Evolutionary conservation across 2,329 filamentous ascomycete species (phyloP), one percentile per base, ranked within the genome.

Genomic region (Ilyonectria robusta): DNA sequence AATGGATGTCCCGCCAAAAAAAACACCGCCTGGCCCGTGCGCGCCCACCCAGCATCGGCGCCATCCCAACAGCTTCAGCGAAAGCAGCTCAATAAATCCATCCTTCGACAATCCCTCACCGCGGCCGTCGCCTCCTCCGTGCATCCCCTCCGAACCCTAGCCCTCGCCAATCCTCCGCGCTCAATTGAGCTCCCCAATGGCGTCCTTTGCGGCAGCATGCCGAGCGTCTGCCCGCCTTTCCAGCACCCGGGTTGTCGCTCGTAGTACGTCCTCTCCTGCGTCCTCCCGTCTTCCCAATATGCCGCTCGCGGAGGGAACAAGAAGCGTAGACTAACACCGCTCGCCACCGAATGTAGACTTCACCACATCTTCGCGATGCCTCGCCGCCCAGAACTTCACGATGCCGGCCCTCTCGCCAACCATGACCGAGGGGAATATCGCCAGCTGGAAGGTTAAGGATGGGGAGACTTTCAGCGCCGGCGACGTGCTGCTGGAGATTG

Each of bases 401-500:
- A 97, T 97, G 94, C 94, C 94, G 29, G 94, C 94, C 46, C 88
- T 97, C 70, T 97, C 94, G 69, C 94, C 94, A 62, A 97, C 94
- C 64, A 97, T 97, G 94, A 97, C 94, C 69, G 94, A 97, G 82
- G 94, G 94, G 68, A 96, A 94, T 82, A 97, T 97, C 77, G 88
- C 93, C 54, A 89, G 83, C 68, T 97, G 94, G 94, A 92, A 91
- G 81, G 88, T 97, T 76, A 95, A 95, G 82, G 94, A 97, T 84
- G 94, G 94, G 78, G 93, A 96, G 74, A 87, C 89, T 58, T 97
- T 94, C 81, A 86, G 88, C 56, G 92, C 94, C 65, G 94, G 94
- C 73, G 94, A 97, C 80, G 93, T 97, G 35, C 87, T 97, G 58
- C 89, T 97, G 66, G 94, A 97, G 83, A 96, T 97, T 79, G 94